Percentiles rank a stretch among this genome's conserved stretches.
These are phyloP conservation scores for Colletotrichum truncatum DNA, from an alignment of 2,329 filamentous ascomycete genomes.

Conservation along the genomic window DNA sequence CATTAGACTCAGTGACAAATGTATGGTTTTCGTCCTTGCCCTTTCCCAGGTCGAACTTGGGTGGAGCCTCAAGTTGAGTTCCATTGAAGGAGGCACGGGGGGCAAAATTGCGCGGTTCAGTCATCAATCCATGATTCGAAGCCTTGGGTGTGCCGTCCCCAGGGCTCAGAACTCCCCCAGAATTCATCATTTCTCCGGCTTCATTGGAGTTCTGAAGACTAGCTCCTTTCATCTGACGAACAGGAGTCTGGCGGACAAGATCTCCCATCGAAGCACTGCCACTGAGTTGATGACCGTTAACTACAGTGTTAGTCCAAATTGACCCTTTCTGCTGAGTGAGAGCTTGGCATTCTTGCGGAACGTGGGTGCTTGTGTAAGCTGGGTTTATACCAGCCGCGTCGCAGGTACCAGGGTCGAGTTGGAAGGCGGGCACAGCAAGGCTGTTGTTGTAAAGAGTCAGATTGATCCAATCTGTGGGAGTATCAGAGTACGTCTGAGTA, in stretches of 20 bases:
- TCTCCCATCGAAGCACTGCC: constrained; percentile 18
- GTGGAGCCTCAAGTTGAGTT: constrained; percentile 42
- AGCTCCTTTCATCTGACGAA: neutral
- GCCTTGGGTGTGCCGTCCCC: constrained; percentile 10
- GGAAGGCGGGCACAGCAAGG: neutral
- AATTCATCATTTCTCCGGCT: neutral
- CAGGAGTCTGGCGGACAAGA: neutral
- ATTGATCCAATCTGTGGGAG: neutral
- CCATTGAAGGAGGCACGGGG: constrained; percentile 43
- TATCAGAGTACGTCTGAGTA: neutral
- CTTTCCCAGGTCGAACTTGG: constrained; percentile 44
- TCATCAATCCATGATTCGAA: constrained; percentile 36
- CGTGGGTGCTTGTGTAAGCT: neutral
- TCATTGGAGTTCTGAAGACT: neutral
- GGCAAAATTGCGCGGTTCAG: constrained; percentile 53
- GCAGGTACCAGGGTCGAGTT: neutral
- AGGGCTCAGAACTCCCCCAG: neutral
- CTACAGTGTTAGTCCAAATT: neutral
- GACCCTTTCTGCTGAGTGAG: neutral
- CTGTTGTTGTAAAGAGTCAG: neutral
- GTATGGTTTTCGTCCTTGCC: neutral
- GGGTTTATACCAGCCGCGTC: too few relatives aligned
- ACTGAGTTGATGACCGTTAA: constrained; percentile 8
- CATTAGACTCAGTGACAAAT: neutral
- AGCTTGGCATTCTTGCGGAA: neutral